Base-by-base conservation (phyloP, 768 basidiomycete species). In the Infundibulicybe gibba region DNA sequence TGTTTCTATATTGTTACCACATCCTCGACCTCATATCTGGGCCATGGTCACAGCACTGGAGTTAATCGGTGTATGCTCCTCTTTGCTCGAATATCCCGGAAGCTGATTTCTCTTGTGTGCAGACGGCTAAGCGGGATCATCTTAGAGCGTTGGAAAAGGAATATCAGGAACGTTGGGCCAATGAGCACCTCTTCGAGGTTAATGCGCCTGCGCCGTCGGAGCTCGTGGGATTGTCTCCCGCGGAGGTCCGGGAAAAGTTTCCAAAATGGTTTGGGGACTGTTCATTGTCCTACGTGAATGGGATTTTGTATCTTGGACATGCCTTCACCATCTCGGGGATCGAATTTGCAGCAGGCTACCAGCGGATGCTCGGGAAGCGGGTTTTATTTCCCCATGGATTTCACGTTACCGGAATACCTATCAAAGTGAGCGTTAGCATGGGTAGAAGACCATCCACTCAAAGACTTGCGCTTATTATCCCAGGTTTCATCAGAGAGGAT, bases 221-320 rank as follows among this genome's bases (percentile, higher is more conserved):
- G 38, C 73, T 85, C 38, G 69, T 69, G 47, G 82, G 81, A 49
- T 77, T 88, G 42, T 79, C 84, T 10, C 71, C 71, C n/a, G 72
- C 76, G 16, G 75, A 94, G 60, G 69, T 95, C 58, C 74, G 76
- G 51, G 74, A 85, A 59, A 81, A 84, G 67, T 80, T 83, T 64
- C 94, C 94, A 15, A 98, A 97, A 72, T 98, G 94, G 92, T 89
- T 97, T 62, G 97, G 95, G 44, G 97, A 84, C 69, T 95, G 87
- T 66, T 94, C 94, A 43, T 97, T 75, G 69, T 90, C 93, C 1
- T 99, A 99, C 76, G 97, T 97, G 93, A 99, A 99, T 60, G 97
- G 97, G 39, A 90, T 87, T 55, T 75, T 98, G 55, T 97, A 99
- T 67, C 76, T 98, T 19, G 97, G 97, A 19, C 97, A 99, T 68